Evolutionary conservation across 345 rosid species (phyloP).

Genomic region (Rhizophora apiculata): DNA sequence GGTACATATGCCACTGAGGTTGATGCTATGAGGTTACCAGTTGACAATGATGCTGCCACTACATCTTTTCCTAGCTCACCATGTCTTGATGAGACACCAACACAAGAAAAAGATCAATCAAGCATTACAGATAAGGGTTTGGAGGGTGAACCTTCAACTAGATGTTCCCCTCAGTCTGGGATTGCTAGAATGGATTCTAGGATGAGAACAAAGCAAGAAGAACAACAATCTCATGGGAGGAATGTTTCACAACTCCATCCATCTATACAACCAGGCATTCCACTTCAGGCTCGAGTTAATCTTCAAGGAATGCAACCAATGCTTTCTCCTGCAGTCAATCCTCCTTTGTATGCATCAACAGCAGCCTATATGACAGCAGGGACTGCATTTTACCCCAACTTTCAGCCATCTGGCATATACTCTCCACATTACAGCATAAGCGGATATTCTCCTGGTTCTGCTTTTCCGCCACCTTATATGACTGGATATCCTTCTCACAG

Average conservation of each 20-base stretch:
- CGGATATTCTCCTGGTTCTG: conserved; percentile 23
- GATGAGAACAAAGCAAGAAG: conserved; percentile 51
- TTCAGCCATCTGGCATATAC: conserved; percentile 28
- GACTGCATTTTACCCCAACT: conserved; percentile 21
- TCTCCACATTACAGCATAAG: conserved; percentile 21
- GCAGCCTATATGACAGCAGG: conserved; percentile 22
- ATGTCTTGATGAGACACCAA: conserved; percentile 27
- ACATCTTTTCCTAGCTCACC: conserved; percentile 35
- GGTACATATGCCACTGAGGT: conserved; percentile 36
- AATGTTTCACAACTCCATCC: conserved; percentile 39
- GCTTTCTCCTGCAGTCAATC: conserved; percentile 17
- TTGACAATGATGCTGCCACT: conserved; percentile 39
- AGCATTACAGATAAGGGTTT: conserved; percentile 28
- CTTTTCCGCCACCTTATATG: conserved; percentile 20
- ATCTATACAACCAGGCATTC: conserved; percentile 39
- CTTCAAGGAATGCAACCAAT: conserved; percentile 40
- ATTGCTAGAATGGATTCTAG: conserved; percentile 35
- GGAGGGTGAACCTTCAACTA: conserved; percentile 41
- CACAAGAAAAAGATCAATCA: conserved; percentile 36
- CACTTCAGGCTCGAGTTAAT: conserved; percentile 33
- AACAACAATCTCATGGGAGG: conserved; percentile 54
- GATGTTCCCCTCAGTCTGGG: conserved; percentile 35
- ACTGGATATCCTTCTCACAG: conserved; percentile 27
- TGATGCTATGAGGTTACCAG: conserved; percentile 40
- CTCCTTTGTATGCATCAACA: conserved; percentile 21